A percentile compares a stretch with the other conserved stretches of the same genome.
Conservation (phyloP, 495 filamentous ascomycete species). For the Xylaria sp. region DNA sequence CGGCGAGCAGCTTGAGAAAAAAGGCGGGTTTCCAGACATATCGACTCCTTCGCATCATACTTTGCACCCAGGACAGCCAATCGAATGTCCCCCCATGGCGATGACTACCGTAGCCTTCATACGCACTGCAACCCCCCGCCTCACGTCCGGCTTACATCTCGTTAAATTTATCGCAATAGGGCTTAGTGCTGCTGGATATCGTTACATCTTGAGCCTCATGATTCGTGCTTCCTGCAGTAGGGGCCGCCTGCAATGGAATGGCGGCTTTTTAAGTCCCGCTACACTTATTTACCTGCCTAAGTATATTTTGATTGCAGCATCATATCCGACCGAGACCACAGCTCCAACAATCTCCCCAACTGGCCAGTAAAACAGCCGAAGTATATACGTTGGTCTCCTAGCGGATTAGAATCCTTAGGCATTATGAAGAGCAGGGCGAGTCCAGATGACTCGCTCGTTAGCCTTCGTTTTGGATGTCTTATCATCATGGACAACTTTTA, state of each 20-base stretch:
- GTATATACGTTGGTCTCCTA: background rate
- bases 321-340: background rate
- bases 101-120: conserved; percentile 23
- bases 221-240: conserved; percentile 17
- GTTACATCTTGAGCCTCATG: conserved; percentile 25
- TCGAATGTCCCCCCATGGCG: conserved; percentile 29
- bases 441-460: background rate
- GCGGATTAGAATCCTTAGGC: background rate
- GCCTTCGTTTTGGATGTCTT: background rate
- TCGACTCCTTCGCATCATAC: background rate
- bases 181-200: conserved; percentile 48
- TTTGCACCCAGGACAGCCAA: conserved; percentile 24
- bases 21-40: background rate
- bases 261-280: conserved; percentile 1
- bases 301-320: background rate
- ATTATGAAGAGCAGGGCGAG: background rate
- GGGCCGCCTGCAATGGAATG: conserved; percentile 1
- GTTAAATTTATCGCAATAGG: conserved; percentile 54
- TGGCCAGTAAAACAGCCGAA: background rate
- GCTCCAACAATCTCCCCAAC: background rate
- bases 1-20: background rate
- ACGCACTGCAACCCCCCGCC: conserved; percentile 2
- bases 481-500: background rate
- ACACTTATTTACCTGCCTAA: background rate
- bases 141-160: conserved; percentile 35